These are phyloP conservation scores for Ustilago crameri DNA, from an alignment of 1,284 basidiomycete species.

Conservation along the genomic window DNA sequence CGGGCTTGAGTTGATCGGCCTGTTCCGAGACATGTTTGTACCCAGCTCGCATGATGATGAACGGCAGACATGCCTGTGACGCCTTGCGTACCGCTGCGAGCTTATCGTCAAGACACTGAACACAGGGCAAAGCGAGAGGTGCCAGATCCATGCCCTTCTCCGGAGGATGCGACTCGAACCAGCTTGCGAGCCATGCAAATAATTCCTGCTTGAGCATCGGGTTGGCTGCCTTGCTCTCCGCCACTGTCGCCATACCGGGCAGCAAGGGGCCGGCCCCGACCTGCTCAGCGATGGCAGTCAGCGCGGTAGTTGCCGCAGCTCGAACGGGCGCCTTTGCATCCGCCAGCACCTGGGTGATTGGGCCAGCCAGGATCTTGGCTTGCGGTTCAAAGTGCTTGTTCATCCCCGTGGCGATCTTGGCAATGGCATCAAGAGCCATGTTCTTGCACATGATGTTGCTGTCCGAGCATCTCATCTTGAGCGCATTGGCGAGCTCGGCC, in stretches of 20 bases:
- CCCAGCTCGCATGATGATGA: slow-evolving; percentile 80
- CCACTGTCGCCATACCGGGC: slow-evolving; percentile 78
- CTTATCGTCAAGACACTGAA: slow-evolving; percentile 89
- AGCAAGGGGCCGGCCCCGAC: slow-evolving; percentile 86
- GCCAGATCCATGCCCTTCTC: slow-evolving; percentile 76
- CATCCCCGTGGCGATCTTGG: slow-evolving; percentile 91
- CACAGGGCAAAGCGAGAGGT: slow-evolving; percentile 77
- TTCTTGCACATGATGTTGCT: slow-evolving; percentile 93
- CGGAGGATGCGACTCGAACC: slow-evolving; percentile 77
- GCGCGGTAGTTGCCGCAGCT: slow-evolving; percentile 79
- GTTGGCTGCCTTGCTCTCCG: slow-evolving; percentile 81
- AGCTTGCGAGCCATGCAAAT: slow-evolving; percentile 84
- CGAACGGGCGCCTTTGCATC: slow-evolving; percentile 93
- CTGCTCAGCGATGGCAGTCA: slow-evolving; percentile 85
- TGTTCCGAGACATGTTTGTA: slow-evolving; percentile 88
- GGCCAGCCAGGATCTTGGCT: slow-evolving; percentile 78
- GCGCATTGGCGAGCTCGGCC: slow-evolving; percentile 83
- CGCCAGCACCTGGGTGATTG: slow-evolving; percentile 85
- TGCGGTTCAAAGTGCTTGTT: slow-evolving; percentile 94
- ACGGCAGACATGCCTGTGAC: slow-evolving; percentile 83
- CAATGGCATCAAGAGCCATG: slow-evolving; percentile 88
- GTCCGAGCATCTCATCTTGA: slow-evolving; percentile 89
- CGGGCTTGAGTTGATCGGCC: slow-evolving; percentile 87
- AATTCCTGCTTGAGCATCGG: slow-evolving; percentile 87
- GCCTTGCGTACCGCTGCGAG: slow-evolving; percentile 91